phyloP scores from a whole-genome alignment of 345 rosid species.

The Tarenaya hassleriana region DNA sequence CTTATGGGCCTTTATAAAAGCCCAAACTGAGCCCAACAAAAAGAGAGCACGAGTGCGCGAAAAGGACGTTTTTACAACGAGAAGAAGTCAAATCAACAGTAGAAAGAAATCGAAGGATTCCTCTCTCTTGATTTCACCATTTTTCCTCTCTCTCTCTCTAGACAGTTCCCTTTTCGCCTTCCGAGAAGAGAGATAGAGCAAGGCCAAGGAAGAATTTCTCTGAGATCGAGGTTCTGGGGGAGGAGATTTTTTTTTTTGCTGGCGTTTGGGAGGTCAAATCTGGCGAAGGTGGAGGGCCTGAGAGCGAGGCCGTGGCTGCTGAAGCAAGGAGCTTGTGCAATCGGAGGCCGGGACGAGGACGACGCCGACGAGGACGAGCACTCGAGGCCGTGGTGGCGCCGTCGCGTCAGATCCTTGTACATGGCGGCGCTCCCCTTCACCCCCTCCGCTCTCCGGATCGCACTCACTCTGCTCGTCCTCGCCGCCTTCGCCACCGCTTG shows the following conservation, averaged over 20 bases:
- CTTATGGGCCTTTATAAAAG: too few relatives aligned
- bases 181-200: slow-evolving; percentile 5
- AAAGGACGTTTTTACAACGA: too few relatives aligned
- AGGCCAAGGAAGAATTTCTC: slow-evolving; percentile 15
- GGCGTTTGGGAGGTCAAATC: slow-evolving; percentile 19
- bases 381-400: slow-evolving; percentile 33
- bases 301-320: slow-evolving; percentile 31
- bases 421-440: slow-evolving; percentile 26
- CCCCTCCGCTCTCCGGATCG: slow-evolving; percentile 31
- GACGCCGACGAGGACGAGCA: slow-evolving; percentile 25
- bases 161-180: background rate
- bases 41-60: too few relatives aligned
- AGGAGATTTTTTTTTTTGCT: slow-evolving; percentile 7
- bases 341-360: slow-evolving; percentile 16
- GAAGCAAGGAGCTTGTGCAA: slow-evolving; percentile 28
- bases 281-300: slow-evolving; percentile 34
- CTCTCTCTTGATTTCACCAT: too few relatives aligned
- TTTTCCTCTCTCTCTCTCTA: too few relatives aligned
- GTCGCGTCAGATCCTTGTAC: slow-evolving; percentile 29
- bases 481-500: slow-evolving; percentile 30
- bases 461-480: slow-evolving; percentile 34
- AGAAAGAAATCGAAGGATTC: too few relatives aligned
- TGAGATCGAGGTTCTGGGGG: background rate
- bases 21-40: too few relatives aligned
- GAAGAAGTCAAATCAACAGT: too few relatives aligned